These are phyloP conservation scores for Coprinellus aureogranulatus DNA, from an alignment of 768 basidiomycete genomes.

Conservation along the genomic window DNA sequence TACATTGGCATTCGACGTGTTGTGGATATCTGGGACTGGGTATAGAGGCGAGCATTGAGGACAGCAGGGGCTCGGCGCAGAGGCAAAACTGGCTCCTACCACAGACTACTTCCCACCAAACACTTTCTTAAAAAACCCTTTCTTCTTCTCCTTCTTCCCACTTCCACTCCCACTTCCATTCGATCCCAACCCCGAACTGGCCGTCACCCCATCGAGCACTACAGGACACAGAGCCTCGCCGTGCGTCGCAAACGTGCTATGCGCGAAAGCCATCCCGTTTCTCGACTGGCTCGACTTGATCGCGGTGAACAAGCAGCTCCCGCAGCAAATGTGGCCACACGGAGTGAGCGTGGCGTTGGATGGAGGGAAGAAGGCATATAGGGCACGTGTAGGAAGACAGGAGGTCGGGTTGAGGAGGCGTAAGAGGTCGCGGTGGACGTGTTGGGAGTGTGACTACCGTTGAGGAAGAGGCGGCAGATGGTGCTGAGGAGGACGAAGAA, in stretches of 20 bases:
- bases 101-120: neutral
- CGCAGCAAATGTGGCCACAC: constrained; percentile 79
- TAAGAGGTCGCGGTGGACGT: constrained; percentile 4
- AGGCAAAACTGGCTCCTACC: too few relatives aligned
- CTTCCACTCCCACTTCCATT: constrained; percentile 62
- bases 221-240: constrained; percentile 56
- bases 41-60: too few relatives aligned
- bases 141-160: constrained; percentile 9
- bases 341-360: constrained; percentile 75
- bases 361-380: constrained; percentile 74
- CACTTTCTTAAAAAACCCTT: neutral
- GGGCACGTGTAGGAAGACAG: constrained; percentile 73
- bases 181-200: constrained; percentile 70
- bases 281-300: constrained; percentile 62
- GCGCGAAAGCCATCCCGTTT: constrained; percentile 20
- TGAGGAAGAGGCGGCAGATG: constrained; percentile 3
- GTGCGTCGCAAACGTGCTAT: constrained; percentile 15
- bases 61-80: too few relatives aligned
- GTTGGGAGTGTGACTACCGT: neutral
- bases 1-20: too few relatives aligned
- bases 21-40: too few relatives aligned
- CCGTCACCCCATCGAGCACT: constrained; percentile 67
- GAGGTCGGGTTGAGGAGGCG: constrained; percentile 13
- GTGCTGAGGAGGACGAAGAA: neutral
- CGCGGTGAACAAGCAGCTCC: constrained; percentile 70